Evolutionary conservation across 768 basidiomycete species (phyloP), one percentile per base, ranked within the genome.

Genomic region (Baorangia bicolor): DNA sequence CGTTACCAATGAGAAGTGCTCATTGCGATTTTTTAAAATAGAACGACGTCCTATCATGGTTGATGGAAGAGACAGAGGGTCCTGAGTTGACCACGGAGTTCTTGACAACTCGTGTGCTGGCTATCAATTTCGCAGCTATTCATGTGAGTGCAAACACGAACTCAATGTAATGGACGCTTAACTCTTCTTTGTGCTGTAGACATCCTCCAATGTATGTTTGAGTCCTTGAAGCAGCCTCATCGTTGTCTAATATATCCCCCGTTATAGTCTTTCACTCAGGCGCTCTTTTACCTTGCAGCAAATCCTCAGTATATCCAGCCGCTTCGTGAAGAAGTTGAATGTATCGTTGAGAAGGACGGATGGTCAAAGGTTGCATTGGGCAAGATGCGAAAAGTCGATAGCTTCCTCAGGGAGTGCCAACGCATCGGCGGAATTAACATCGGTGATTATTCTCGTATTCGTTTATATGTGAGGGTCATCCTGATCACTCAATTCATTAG

Each of bases 11-110:
- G n/a, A n/a, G n/a, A n/a, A n/a, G n/a, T n/a, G n/a, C n/a, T n/a
- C 45, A 23, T 16, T 39, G 7, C 2, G 5, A 31, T 34, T 14
- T 25, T 11, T 33, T n/a, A n/a, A n/a, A 2, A 16, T 33, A 74
- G 75, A 66, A 69, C 13, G 75, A 77, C 51, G 47, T 75, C 39
- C 33, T 76, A n/a, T n/a, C n/a, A n/a, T n/a, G n/a, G n/a, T n/a
- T n/a, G n/a, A n/a, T n/a, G n/a, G n/a, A n/a, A n/a, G 43, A 30
- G 13, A 43, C 49, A 20, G 16, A 55, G 7, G 53, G 43, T 4
- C 38, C 48, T 3, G 38, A 55, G 27, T 28, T 35, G 34, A 49
- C 38, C 0, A 2, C 33, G n/a, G 9, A 30, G 14, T 11, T 9
- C 9, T 46, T 58, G 42, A 40, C 33, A 4, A 14, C 11, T 12